Conservation (phyloP, 768 basidiomycete species). For the Termitomyces sp. region DNA sequence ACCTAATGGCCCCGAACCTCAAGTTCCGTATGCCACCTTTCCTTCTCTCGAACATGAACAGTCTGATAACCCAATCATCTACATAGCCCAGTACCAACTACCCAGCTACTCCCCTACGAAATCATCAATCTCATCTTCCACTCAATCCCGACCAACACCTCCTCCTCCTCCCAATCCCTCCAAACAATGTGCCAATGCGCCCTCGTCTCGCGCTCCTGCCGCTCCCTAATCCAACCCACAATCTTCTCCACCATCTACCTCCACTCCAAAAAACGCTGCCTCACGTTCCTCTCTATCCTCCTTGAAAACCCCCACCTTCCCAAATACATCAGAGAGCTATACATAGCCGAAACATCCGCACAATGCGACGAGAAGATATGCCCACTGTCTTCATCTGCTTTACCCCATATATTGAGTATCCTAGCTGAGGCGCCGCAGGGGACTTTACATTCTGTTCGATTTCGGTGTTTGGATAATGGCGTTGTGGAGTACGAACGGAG, state of each 20-base stretch:
- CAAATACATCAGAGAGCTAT: neutral
- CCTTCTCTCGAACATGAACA: neutral
- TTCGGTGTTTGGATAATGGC: neutral
- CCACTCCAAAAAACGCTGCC: neutral
- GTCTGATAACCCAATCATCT: neutral
- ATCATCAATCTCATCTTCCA: neutral
- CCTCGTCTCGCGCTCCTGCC: neutral
- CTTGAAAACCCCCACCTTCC: neutral
- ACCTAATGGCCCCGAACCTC: neutral
- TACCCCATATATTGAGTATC: neutral
- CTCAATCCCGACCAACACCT: neutral
- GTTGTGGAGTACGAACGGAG: neutral
- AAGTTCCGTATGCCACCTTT: neutral
- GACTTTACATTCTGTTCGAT: neutral
- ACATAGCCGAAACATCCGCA: neutral
- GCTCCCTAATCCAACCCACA: neutral
- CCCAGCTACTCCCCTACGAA: neutral
- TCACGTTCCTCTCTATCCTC: neutral
- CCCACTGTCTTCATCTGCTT: neutral
- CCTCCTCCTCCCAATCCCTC: neutral
- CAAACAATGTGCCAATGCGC: neutral
- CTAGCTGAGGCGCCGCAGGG: neutral
- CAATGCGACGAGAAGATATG: neutral
- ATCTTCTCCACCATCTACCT: neutral
- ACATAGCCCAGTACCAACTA: neutral